Evolutionary conservation across 169 alveolate genomes (phyloP).

Genomic region (Eimeria acervulina): DNA sequence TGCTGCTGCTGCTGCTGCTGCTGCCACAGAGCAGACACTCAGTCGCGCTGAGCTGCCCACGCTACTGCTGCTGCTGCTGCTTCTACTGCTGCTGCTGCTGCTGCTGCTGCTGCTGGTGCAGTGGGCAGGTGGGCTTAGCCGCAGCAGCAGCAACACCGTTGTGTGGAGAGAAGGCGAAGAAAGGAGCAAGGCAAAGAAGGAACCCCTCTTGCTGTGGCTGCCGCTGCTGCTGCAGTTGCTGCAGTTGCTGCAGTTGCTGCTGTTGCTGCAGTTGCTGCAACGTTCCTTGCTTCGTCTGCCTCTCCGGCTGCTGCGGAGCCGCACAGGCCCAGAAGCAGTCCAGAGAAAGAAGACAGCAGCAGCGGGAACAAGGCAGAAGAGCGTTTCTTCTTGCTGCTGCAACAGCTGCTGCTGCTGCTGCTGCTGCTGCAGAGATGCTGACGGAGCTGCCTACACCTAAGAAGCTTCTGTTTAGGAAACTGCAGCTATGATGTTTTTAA

Average conservation of each 20-base stretch:
- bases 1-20: constrained; percentile 42
- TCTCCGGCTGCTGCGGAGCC: too few relatives aligned
- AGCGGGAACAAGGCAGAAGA: too few relatives aligned
- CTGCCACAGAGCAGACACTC: background rate
- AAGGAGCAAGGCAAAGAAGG: background rate
- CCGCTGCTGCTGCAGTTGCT: background rate
- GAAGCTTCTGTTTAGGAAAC: too few relatives aligned
- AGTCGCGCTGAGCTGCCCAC: background rate
- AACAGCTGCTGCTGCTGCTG: too few relatives aligned
- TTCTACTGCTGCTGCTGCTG: background rate
- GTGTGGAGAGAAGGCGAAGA: too few relatives aligned
- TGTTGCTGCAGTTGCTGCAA: constrained; percentile 37
- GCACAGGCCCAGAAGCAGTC: too few relatives aligned
- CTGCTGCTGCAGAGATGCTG: too few relatives aligned
- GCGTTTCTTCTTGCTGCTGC: too few relatives aligned
- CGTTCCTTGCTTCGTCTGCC: too few relatives aligned
- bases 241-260: background rate
- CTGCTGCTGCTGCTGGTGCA: background rate
- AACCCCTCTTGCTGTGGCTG: background rate
- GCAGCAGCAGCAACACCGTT: background rate
- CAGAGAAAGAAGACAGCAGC: too few relatives aligned
- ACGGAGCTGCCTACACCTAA: too few relatives aligned
- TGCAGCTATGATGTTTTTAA: too few relatives aligned
- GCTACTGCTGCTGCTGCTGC: constrained; percentile 24
- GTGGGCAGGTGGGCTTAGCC: background rate